Base-by-base conservation (phyloP, 176 grass and related monocot genomes). In the Microstegium vimineum region DNA sequence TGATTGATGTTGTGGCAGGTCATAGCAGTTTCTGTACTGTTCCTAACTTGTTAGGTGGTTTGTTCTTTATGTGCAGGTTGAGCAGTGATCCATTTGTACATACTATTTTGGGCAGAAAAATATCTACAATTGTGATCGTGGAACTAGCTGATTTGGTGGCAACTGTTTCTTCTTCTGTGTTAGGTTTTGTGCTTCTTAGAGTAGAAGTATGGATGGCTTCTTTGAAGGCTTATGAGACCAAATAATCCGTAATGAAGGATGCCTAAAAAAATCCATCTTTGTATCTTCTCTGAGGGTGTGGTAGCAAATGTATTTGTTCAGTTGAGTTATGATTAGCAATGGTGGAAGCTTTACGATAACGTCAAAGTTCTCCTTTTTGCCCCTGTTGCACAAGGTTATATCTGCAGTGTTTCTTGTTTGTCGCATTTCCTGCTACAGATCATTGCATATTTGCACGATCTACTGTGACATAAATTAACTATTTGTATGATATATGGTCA, bases 51-150 rank as follows among this genome's bases (percentile, higher is more conserved):
- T 73, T 73, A 46, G 0, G 8, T 45, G 10, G n/a, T 30, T 67
- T 62, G 38, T 69, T 68, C 0, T 54, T 8, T 67, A 12, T 82
- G 33, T 82, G 83, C 73, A 90, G 88, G 75, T 82, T 90, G 66
- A 90, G 56, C 16, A 38, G 23, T 27, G 83, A 74, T 67, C 73
- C 66, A 74, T 73, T 40, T 90, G 88, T 86, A 86, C 73, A 90
- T 65, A 74, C 26, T 86, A 47, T 52, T 86, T 85, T 72, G 56
- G 78, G 20, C 28, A 63, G 63, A 64, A 14, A 64, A 72, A 72
- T 57, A 27, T 63, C 66, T 65, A 80, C 66, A 62, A 54, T 70
- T 45, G 37, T 87, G 79, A 41, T 61, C 45, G 30, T 27, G 66
- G 78, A 86, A 77, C 72, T 71, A 65, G 54, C 33, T 77, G 80